These are phyloP conservation scores for Hortiboletus flavorubellus DNA, from an alignment of 768 basidiomycete species.

Conservation along the genomic window DNA sequence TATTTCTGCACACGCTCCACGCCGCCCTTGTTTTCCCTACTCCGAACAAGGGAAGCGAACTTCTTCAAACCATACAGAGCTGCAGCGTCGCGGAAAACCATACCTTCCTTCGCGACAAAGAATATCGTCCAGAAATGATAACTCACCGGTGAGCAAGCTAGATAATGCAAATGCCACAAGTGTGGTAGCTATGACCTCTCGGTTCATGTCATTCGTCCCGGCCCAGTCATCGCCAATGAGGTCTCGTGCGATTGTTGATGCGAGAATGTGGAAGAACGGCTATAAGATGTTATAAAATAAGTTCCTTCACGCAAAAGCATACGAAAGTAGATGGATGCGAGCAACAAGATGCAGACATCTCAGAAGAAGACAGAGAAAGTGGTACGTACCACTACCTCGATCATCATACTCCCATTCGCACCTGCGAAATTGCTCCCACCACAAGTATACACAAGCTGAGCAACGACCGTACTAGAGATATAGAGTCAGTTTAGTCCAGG, in stretches of 20 bases:
- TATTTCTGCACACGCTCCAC: not conserved
- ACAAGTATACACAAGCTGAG: conserved; percentile 80
- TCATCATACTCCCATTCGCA: conserved; percentile 97
- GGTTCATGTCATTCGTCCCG: conserved; percentile 53
- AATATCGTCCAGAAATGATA: not conserved
- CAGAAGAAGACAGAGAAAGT: not conserved
- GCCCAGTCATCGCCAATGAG: conserved; percentile 38
- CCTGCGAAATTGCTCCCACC: conserved; percentile 90
- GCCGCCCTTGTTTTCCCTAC: not conserved
- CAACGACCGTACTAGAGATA: conserved; percentile 55
- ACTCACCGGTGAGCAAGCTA: conserved; percentile 78
- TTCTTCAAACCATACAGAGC: not conserved
- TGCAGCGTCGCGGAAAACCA: not conserved
- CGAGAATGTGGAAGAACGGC: conserved; percentile 96
- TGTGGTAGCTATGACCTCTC: conserved; percentile 85
- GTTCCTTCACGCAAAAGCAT: not conserved
- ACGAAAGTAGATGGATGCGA: not conserved
- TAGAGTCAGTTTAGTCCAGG: not conserved
- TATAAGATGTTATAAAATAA: conserved; percentile 24
- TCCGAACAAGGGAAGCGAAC: not conserved
- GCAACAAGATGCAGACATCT: not conserved
- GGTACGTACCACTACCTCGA: conserved; percentile 84
- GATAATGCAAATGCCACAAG: conserved; percentile 86
- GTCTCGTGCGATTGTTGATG: conserved; percentile 65
- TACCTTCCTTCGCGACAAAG: not conserved